phyloP scores from a whole-genome alignment of 805 yeast genomes.

The Sugiyamaella floridensis region DNA sequence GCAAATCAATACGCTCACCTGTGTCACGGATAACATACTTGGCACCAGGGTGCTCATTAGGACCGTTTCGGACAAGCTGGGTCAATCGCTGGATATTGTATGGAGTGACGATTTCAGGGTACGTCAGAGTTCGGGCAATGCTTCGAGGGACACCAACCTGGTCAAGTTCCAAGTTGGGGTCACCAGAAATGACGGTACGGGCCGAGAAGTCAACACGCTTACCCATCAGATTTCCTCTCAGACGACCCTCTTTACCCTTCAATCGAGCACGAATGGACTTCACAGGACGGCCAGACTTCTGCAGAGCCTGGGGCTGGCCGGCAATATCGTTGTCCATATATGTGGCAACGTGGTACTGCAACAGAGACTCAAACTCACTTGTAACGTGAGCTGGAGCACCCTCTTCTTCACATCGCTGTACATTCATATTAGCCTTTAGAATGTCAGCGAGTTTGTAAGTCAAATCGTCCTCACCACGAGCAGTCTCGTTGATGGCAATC shows the following conservation, averaged over 20 bases:
- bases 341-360: conserved; percentile 97
- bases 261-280: conserved; percentile 98
- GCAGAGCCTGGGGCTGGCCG: conserved; percentile 98
- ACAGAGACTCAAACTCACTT: conserved; percentile 88
- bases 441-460: conserved; percentile 97
- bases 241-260: conserved; percentile 98
- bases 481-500: conserved; percentile 95
- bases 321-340: conserved; percentile 99
- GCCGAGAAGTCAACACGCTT: conserved; percentile 99
- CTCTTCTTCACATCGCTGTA: conserved; percentile 95
- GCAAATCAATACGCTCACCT: conserved; percentile 96
- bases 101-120: conserved; percentile 97
- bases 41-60: conserved; percentile 99
- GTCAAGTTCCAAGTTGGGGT: conserved; percentile 93
- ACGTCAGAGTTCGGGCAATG: conserved; percentile 89
- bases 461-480: conserved; percentile 98
- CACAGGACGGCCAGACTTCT: conserved; percentile 97
- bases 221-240: conserved; percentile 98
- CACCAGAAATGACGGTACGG: conserved; percentile 98
- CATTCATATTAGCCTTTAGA: conserved; percentile 90
- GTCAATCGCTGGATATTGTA: conserved; percentile 92
- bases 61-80: conserved; percentile 92
- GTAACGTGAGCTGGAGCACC: conserved; percentile 99
- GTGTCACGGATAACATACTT: conserved; percentile 96
- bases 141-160: conserved; percentile 98